A percentile compares a stretch with the other conserved stretches of the same genome.
phyloP scores from a whole-genome alignment of 768 basidiomycete species.

The Pisolithus orientalis region DNA sequence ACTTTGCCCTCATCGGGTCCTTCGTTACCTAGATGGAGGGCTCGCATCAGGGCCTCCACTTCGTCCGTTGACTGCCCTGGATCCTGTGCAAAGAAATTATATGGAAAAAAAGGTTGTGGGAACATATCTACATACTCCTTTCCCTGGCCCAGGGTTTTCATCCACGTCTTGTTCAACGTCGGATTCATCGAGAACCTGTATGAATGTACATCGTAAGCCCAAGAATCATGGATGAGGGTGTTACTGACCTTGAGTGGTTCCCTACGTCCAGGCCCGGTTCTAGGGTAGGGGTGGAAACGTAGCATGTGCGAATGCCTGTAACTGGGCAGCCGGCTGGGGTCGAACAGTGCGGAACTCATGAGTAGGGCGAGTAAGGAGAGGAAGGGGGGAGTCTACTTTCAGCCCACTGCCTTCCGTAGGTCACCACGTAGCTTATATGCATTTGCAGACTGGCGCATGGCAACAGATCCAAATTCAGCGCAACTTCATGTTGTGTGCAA shows the following conservation, averaged over 20 bases:
- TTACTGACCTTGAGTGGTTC: background rate
- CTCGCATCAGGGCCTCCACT: background rate
- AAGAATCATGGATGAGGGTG: background rate
- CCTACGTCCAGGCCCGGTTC: background rate
- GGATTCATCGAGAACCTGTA: background rate
- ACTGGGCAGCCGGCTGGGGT: conserved; percentile 2
- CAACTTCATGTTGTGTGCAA: background rate
- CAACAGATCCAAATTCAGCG: background rate
- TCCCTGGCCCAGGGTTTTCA: background rate
- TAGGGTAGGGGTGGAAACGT: conserved; percentile 9
- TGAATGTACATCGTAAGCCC: background rate
- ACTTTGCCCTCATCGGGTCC: background rate
- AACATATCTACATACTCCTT: background rate
- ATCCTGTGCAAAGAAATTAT: background rate
- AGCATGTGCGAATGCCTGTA: conserved; percentile 5
- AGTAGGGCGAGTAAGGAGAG: background rate
- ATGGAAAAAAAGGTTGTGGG: background rate
- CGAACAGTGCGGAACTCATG: background rate
- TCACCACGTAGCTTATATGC: background rate
- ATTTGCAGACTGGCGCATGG: background rate
- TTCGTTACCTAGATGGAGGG: background rate
- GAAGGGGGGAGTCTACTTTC: background rate
- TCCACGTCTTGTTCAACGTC: background rate
- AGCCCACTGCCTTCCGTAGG: background rate
- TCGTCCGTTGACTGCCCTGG: background rate